Evolutionary conservation across 176 grass and related monocot genomes (phyloP).

Genomic region (Rhipidocladum racemiflorum): DNA sequence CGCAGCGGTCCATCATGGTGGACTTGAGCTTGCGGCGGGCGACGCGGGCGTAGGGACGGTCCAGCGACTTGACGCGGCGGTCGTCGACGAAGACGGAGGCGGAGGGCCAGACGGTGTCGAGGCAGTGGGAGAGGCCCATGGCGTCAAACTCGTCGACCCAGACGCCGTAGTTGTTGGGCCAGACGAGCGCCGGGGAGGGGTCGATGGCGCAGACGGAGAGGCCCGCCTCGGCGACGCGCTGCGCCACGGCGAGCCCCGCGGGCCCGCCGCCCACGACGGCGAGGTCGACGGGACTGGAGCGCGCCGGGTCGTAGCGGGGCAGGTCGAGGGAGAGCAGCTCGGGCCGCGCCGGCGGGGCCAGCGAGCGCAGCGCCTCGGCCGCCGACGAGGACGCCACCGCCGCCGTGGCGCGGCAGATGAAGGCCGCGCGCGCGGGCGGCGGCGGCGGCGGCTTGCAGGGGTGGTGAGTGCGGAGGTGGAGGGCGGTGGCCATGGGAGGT

Average conservation of each 20-base stretch:
- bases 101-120: conserved; percentile 33
- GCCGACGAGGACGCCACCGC: neutral
- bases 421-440: neutral
- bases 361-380: conserved; percentile 40
- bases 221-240: no score
- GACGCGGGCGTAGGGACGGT: conserved; percentile 71
- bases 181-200: conserved; percentile 52
- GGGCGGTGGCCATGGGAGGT: conserved; percentile 35
- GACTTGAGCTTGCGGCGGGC: conserved; percentile 15
- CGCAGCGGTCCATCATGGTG: conserved; percentile 81
- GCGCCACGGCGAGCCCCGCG: neutral
- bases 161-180: conserved; percentile 96
- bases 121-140: conserved; percentile 83
- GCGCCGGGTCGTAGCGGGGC: conserved; percentile 75
- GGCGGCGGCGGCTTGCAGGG: neutral
- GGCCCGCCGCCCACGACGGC: conserved; percentile 85
- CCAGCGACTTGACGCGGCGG: conserved; percentile 47
- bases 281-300: conserved; percentile 61
- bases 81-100: conserved; percentile 66
- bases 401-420: conserved; percentile 29
- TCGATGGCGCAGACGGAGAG: no score
- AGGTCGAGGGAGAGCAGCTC: conserved; percentile 71
- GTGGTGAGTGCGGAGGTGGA: conserved; percentile 40
- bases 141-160: conserved; percentile 97
- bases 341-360: conserved; percentile 48